Base-by-base conservation (phyloP, 2,329 filamentous ascomycete species). In the Cryphonectria carpinicola region DNA sequence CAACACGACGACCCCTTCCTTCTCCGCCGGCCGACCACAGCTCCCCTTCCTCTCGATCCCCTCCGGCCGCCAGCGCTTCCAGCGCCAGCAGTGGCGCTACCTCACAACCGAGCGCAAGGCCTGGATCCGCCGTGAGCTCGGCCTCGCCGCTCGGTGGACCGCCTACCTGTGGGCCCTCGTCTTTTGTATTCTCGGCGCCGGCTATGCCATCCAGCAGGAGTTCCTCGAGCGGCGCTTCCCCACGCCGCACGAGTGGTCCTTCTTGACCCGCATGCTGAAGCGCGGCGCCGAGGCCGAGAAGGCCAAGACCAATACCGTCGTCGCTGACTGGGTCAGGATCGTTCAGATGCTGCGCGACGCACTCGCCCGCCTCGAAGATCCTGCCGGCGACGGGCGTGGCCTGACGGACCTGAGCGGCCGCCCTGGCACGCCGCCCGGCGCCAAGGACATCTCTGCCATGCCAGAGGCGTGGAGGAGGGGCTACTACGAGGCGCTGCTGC, bases 401-500 rank as follows among this genome's bases (percentile, higher is more conserved):
- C 77, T 95, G 41, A 76, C 81, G 10, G 86, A 90, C 74, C 85
- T 90, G 54, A 32, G 25, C 71, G 83, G 84, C 8, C 85, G 84
- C 7, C 85, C 86, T 52, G 87, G 85, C 41, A 71, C 63, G 11
- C 76, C 76, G 6, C 73, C 69, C 8, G 74, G 85, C 3, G 89
- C 89, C 0, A 89, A 89, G 74, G 93, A 97, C 78, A 84, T 96
- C 69, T 88, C 88, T 1, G 86, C 82, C 8, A 97, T 94, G 83
- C 91, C 90, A 73, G 93, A 97, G 80, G 85, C 91, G 65, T 98
- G 95, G 95, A 86, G 92, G 76, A 86, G 93, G 69, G 94, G 94
- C 0, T 98, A 98, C 81, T 94, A 92, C 77, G 90, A 97, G 76
- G 87, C 90, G 3, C 82, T 98, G 63, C 93, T 98, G 89, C 86